Evolutionary conservation across 2,329 filamentous ascomycete genomes (phyloP).

Genomic region (Alternaria burnsii): DNA sequence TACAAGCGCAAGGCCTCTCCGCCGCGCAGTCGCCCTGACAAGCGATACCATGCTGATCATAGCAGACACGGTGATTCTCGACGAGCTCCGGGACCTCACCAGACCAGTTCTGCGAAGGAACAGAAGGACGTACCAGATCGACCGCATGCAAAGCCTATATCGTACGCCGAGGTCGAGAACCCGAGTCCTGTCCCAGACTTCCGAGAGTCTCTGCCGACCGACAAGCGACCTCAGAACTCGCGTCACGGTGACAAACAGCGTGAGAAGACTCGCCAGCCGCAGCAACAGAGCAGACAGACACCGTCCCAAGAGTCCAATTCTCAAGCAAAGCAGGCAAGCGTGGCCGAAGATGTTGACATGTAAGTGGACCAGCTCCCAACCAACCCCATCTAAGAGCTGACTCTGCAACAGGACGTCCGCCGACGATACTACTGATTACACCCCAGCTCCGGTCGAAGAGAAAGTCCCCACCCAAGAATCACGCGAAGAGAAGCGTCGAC

Average conservation of each 20-base stretch:
- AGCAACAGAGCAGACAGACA: constrained; percentile 16
- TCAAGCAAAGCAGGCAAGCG: constrained; percentile 9
- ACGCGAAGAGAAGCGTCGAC: constrained; percentile 45
- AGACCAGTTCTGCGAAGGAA: constrained; percentile 18
- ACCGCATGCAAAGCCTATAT: constrained; percentile 35
- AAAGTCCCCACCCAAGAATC: constrained; percentile 41
- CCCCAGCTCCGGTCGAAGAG: constrained; percentile 31
- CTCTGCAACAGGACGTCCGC: constrained; percentile 22
- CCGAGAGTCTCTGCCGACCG: constrained; percentile 21
- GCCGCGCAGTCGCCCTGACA: constrained; percentile 56
- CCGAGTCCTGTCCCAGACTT: constrained; percentile 51
- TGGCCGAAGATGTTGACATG: constrained; percentile 29
- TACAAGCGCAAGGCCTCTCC: constrained; percentile 54
- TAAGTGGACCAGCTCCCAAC: constrained; percentile 11
- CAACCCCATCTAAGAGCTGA: constrained; percentile 15
- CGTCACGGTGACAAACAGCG: constrained; percentile 10
- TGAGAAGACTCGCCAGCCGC: constrained; percentile 9
- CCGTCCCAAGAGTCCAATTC: constrained; percentile 8
- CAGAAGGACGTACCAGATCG: constrained; percentile 20
- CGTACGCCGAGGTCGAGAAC: constrained; percentile 50
- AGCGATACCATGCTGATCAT: constrained; percentile 61
- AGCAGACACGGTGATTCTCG: constrained; percentile 63
- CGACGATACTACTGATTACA: constrained; percentile 31
- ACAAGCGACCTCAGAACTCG: constrained; percentile 11
- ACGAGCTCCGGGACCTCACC: constrained; percentile 57